A percentile compares a stretch with the other conserved stretches of the same genome.
phyloP scores from a whole-genome alignment of 176 grass and related monocot genomes.

The Oryza glumipatula region DNA sequence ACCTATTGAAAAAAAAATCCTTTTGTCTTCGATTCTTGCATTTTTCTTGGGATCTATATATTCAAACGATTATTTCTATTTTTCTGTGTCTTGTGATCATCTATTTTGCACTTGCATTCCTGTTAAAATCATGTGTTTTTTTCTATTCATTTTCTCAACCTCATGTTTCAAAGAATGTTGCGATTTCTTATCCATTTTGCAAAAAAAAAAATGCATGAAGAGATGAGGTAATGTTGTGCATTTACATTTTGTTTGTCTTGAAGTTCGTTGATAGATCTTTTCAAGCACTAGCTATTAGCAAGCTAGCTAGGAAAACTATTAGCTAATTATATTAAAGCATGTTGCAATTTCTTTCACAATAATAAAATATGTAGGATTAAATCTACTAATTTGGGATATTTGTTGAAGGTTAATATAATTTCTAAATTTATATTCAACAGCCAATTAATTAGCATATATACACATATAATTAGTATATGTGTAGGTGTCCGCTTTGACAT shows the following conservation, averaged over 20 bases:
- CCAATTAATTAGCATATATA: not conserved
- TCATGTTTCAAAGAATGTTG: no score
- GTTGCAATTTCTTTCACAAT: not conserved
- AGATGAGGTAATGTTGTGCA: not conserved
- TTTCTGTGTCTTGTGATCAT: no score
- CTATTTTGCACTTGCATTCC: no score
- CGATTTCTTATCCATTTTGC: not conserved
- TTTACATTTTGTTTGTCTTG: not conserved
- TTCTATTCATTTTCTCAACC: no score
- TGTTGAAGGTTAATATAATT: not conserved
- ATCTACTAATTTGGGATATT: not conserved
- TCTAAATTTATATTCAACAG: not conserved
- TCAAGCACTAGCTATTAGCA: not conserved
- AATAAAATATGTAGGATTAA: not conserved
- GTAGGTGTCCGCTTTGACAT: not conserved
- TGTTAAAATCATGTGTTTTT: no score
- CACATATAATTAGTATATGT: not conserved
- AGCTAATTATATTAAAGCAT: not conserved
- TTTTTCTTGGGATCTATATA: no score
- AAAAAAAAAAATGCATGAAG: not conserved
- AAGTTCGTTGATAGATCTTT: not conserved
- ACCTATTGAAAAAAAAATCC: no score
- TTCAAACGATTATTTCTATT: no score
- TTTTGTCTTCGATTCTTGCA: no score
- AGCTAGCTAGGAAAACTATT: not conserved